Conservation (phyloP, 2,329 filamentous ascomycete species). For the Talaromyces sp. region DNA sequence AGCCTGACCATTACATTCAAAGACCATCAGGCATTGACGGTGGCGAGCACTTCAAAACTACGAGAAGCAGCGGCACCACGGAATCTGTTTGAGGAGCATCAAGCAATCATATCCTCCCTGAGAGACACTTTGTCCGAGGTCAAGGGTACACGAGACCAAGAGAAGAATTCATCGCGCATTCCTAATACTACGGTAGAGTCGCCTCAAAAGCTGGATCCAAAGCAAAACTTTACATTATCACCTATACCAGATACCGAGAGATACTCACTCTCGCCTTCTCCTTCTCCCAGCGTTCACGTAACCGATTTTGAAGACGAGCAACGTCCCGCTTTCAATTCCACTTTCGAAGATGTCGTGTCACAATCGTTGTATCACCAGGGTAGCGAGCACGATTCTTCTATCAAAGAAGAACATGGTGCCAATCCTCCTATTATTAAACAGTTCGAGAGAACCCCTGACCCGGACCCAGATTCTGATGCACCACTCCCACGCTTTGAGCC, state of each 20-base stretch:
- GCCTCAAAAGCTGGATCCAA: neutral
- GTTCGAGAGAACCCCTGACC: neutral
- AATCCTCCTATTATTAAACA: neutral
- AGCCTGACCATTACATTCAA: constrained; percentile 30
- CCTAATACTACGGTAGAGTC: neutral
- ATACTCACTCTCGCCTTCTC: neutral
- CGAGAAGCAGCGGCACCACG: constrained; percentile 28
- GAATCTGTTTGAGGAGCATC: constrained; percentile 27
- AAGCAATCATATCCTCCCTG: constrained; percentile 33
- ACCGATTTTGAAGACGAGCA: constrained; percentile 7
- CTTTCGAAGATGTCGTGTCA: neutral
- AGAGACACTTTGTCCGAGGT: constrained; percentile 32
- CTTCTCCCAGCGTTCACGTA: constrained; percentile 13
- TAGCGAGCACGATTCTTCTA: neutral
- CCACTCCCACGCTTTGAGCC: constrained; percentile 24
- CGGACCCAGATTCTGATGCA: constrained; percentile 18
- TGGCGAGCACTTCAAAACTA: constrained; percentile 38
- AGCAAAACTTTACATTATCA: constrained; percentile 4
- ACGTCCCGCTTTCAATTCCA: neutral
- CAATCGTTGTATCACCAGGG: neutral
- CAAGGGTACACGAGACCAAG: constrained; percentile 24
- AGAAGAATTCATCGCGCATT: neutral
- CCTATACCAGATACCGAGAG: constrained; percentile 13
- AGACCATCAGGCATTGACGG: constrained; percentile 38
- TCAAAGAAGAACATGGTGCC: neutral